Conservation (phyloP, 441 rosid genomes). For the Euphorbia schlechtendalii region DNA sequence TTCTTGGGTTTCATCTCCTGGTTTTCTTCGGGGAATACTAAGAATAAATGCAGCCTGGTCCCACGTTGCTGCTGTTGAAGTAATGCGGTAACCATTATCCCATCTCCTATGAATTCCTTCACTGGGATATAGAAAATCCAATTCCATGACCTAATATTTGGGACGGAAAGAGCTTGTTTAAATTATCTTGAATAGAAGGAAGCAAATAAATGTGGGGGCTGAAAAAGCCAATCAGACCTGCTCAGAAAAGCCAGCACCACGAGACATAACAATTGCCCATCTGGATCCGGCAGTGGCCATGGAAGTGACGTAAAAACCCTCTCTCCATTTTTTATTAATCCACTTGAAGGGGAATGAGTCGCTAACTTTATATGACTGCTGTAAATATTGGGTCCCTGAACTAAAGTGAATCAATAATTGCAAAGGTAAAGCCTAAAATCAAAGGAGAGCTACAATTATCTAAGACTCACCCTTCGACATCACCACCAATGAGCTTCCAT, state of each 20-base stretch:
- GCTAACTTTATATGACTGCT: too few relatives aligned
- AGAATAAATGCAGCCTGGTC: constrained; percentile 94
- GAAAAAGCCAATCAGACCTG: constrained; percentile 47
- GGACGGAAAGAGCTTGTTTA: neutral
- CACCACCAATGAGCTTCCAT: constrained; percentile 79
- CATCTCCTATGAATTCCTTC: constrained; percentile 96
- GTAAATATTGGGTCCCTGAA: too few relatives aligned
- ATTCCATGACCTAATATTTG: constrained; percentile 67
- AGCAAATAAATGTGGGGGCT: constrained; percentile 2
- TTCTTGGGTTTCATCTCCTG: constrained; percentile 81
- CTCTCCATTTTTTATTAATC: too few relatives aligned
- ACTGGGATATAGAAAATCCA: constrained; percentile 91
- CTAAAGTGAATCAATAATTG: constrained; percentile 36
- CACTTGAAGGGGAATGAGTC: too few relatives aligned
- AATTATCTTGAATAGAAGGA: constrained; percentile 6
- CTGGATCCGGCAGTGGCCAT: constrained; percentile 24
- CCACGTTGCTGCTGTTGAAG: constrained; percentile 83
- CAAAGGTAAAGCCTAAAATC: constrained; percentile 16
- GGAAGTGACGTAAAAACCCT: too few relatives aligned
- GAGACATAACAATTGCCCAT: constrained; percentile 98
- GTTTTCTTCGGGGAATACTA: constrained; percentile 80
- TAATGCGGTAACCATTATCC: constrained; percentile 88
- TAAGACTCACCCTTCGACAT: constrained; percentile 77
- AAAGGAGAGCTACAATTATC: neutral
- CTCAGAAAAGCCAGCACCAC: constrained; percentile 72